phyloP scores from a whole-genome alignment of 768 basidiomycete species.

The Obba rivulosa region DNA sequence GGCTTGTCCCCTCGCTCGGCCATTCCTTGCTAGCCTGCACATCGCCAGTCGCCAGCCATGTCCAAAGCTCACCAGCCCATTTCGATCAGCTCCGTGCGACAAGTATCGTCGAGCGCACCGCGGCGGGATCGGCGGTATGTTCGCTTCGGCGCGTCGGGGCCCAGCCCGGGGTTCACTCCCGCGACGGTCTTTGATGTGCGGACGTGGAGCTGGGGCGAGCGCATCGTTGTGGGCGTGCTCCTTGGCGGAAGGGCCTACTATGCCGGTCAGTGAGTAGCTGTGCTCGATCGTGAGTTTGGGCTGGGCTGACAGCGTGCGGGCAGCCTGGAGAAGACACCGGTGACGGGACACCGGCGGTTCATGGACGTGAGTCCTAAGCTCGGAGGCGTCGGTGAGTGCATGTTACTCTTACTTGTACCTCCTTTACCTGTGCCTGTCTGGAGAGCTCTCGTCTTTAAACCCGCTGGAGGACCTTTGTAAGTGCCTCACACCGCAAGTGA shows the following conservation, averaged over 20 bases:
- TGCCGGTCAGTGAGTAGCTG: slow-evolving; percentile 25
- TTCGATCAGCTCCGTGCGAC: no score
- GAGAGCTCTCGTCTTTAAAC: no score
- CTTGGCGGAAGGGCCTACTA: slow-evolving; percentile 21
- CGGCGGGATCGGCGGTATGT: slow-evolving; percentile 11
- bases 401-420: background rate
- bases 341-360: slow-evolving; percentile 85
- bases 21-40: no score
- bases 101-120: background rate
- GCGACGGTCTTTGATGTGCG: slow-evolving; percentile 9
- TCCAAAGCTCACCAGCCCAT: no score
- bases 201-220: slow-evolving; percentile 7
- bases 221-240: slow-evolving; percentile 14
- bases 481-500: no score
- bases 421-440: no score
- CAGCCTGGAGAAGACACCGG: slow-evolving; percentile 80
- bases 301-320: background rate
- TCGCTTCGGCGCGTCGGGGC: slow-evolving; percentile 10
- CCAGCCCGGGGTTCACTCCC: background rate
- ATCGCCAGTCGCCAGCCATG: no score
- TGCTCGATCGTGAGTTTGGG: background rate
- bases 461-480: no score
- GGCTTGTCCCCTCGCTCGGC: no score
- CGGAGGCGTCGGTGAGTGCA: slow-evolving; percentile 48
- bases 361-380: slow-evolving; percentile 64